Evolutionary conservation across 1,139 yeast species (phyloP), one percentile per base, ranked within the genome.

Genomic region (Starmera stellimalicola): DNA sequence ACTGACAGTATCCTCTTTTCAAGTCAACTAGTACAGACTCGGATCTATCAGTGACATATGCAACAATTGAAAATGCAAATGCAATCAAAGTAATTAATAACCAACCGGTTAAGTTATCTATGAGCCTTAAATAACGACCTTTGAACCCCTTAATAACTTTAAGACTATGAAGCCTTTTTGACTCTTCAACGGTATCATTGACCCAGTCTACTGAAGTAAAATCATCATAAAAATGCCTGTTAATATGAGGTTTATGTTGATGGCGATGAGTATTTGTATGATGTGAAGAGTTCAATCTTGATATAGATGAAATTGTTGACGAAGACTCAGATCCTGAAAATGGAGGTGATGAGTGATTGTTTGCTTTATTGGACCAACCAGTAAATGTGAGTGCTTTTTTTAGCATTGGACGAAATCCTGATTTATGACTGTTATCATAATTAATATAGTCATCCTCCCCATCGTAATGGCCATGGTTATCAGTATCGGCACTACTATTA

Each of bases 161-260:
- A 28, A 74, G 45, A 29, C 60, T 58, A 41, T 60, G 69, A 40
- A 65, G 60, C 33, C 74, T 58, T 29, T 58, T 55, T 27, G 74
- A 70, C 31, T 70, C 70, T 39, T 59, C 55, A 19, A 71, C 58
- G 29, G 65, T 65, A 20, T 76, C 78, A 28, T 64, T 62, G 3
- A 73, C 68, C 81, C 81, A 75, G 54, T 75, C 82, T n/a, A 73
- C 70, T n/a, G 80, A 73, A 17, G 82, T 74, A 51, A 73, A 75
- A 50, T 75, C 79, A 49, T 75, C 76, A 48, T 74, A 74, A 54
- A 60, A 70, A 43, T 57, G 60, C 16, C 28, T 26, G 11, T 22
- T n/a, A 22, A 22, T 22, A 22, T 6, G 11, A 5, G 25, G 25
- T 22, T 22, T 22, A n/a, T n/a, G n/a, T n/a, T n/a, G n/a, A n/a